A percentile compares a stretch with the other conserved stretches of the same genome.
Conservation (phyloP, 108 stramenopile genomes). For the Pseudonitzschia delicatissima region DNA sequence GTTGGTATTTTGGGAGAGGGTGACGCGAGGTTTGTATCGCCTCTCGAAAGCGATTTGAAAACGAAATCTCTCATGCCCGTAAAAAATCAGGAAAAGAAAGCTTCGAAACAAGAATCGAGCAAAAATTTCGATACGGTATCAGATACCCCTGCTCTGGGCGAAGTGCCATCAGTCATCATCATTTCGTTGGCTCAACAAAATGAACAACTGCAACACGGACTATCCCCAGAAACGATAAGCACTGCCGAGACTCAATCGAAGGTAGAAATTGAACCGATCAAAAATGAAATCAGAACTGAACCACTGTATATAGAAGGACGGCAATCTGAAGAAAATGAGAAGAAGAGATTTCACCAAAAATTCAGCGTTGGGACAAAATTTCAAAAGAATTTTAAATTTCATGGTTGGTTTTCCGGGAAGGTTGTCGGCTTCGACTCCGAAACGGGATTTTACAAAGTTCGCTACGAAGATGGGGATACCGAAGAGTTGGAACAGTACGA, state of each 20-base stretch:
- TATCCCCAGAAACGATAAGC: not conserved
- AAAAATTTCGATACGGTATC: not conserved
- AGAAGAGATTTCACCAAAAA: not conserved
- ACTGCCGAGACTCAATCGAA: not conserved
- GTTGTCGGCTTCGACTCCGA: not conserved
- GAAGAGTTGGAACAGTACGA: not conserved
- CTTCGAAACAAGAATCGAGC: not conserved
- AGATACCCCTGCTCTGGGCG: not conserved
- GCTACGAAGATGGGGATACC: not conserved
- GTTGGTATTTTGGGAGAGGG: not conserved
- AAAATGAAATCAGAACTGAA: too few species aligned
- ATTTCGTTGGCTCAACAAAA: not conserved
- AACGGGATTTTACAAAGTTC: not conserved
- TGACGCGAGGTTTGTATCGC: not conserved
- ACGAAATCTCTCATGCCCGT: not conserved
- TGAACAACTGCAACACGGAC: not conserved
- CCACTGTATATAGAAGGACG: not conserved
- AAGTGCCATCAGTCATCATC: not conserved
- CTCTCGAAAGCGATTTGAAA: not conserved
- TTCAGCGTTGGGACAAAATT: conserved; percentile 1
- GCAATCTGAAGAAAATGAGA: not conserved
- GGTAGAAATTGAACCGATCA: not conserved
- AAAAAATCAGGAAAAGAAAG: not conserved
- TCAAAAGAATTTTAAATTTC: not conserved
- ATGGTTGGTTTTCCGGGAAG: not conserved